Base-by-base conservation (phyloP, 371 early-diverging fungal species). In the Umbelopsis sp. region DNA sequence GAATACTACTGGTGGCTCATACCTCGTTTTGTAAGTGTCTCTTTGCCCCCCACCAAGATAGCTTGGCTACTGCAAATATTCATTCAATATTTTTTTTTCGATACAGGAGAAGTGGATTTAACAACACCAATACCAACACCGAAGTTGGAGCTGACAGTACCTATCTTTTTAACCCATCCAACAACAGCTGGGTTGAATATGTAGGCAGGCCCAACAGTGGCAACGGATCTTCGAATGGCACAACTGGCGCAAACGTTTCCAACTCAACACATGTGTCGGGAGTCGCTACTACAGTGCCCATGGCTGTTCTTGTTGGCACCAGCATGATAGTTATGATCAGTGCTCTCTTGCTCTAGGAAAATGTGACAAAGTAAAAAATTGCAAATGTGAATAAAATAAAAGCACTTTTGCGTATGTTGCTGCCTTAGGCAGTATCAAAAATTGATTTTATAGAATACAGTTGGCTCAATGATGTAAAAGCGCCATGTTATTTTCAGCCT, bases 11-110 rank as follows among this genome's bases (percentile, higher is more conserved):
- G 57, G 57, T 1, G n/a, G 35, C 5, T 35, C 57, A 35, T 57
- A 57, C 18, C 14, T 57, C 11, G 57, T 57, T 35, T 57, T 57
- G 57, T 57, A 57, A 57, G 57, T 57, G 18, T n/a, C 4, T 18
- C 48, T 35, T 32, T 35, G 14, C 2, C 16, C 29, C 0, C 11
- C 4, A 1, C 4, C 32, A 57, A 14, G 11, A 4, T 2, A 4
- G 12, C 29, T 3, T 3, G 4, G 35, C 32, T 35, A 1, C 7
- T 41, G 2, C 12, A 41, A 41, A 12, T 12, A 12, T 7, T 18
- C 3, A 35, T 32, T 35, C 35, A 57, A 1, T 29, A 1, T 0
- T 10, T 37, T 3, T 25, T 1, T 29, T 11, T 16, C 37, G 20
- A 14, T 18, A 18, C 7, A 57, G 57, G 57, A 57, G 29, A 57